Percentiles rank a stretch among this genome's conserved stretches.
These are phyloP conservation scores for Hypoxylon sp. DNA, from an alignment of 2,329 filamentous ascomycete genomes.

Conservation along the genomic window DNA sequence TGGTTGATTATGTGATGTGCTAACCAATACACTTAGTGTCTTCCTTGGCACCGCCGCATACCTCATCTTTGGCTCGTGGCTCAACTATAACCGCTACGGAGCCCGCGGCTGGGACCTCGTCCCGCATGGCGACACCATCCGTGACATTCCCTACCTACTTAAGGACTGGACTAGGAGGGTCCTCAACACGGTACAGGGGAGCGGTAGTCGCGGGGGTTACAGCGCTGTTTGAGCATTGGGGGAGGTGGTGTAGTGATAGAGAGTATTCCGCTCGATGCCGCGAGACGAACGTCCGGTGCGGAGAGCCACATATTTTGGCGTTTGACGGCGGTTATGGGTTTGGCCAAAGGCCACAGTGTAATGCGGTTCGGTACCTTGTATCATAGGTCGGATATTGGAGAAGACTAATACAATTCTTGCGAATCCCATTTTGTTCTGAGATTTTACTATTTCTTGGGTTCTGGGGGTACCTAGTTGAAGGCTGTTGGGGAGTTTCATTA, in stretches of 20 bases:
- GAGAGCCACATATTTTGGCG: conserved; percentile 22
- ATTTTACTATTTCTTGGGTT: not conserved
- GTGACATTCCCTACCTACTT: conserved; percentile 91
- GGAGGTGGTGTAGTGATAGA: not conserved
- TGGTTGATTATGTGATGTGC: conserved; percentile 33
- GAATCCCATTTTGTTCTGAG: not conserved
- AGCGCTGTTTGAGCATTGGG: conserved; percentile 79
- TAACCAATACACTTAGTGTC: conserved; percentile 67
- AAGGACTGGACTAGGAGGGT: conserved; percentile 89
- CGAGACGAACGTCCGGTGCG: not conserved
- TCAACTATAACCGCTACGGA: conserved; percentile 98
- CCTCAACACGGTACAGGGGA: conserved; percentile 85
- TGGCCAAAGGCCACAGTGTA: conserved; percentile 12
- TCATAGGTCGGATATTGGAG: conserved; percentile 29
- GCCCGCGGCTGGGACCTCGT: conserved; percentile 95
- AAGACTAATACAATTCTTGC: conserved; percentile 27
- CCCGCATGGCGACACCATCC: conserved; percentile 91
- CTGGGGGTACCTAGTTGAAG: not conserved
- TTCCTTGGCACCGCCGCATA: conserved; percentile 91
- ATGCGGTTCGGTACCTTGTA: conserved; percentile 34
- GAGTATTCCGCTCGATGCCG: not conserved
- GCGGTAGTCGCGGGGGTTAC: conserved; percentile 89
- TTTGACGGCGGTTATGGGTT: conserved; percentile 27
- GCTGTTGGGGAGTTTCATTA: not conserved
- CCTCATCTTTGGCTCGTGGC: conserved; percentile 97